Percentiles rank a stretch among this genome's conserved stretches.
Conservation (phyloP, 352 stramenopile genomes). For the Phytophthora tentaculata region DNA sequence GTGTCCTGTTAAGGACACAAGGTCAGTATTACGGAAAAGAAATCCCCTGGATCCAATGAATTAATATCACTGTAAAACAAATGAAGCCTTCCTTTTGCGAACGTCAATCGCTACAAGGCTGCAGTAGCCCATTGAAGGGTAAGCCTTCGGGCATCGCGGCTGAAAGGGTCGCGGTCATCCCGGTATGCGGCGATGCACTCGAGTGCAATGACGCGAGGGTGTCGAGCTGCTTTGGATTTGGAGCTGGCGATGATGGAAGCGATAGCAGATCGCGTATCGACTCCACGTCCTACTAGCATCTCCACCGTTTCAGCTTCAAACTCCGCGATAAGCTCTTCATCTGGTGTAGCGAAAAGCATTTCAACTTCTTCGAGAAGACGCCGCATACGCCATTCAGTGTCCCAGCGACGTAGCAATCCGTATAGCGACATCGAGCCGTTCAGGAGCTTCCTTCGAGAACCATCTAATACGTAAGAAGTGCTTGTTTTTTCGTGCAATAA, state of each 20-base stretch:
- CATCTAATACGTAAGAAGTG: background rate
- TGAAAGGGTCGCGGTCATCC: conserved; percentile 44
- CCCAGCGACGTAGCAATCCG: conserved; percentile 52
- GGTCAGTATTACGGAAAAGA: too few relatives aligned
- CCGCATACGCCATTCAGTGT: conserved; percentile 65
- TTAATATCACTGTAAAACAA: too few relatives aligned
- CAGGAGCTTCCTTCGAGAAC: conserved; percentile 40
- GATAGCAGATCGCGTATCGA: conserved; percentile 14
- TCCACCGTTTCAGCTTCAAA: conserved; percentile 53
- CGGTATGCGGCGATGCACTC: conserved; percentile 60
- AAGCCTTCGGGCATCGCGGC: conserved; percentile 39
- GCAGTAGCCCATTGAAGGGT: conserved; percentile 31
- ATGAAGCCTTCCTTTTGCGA: too few relatives aligned
- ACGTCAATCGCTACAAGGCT: too few relatives aligned
- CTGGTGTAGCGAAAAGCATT: conserved; percentile 38
- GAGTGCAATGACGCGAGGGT: conserved; percentile 57
- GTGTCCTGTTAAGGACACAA: too few relatives aligned
- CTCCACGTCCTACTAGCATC: conserved; percentile 17
- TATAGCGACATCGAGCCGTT: conserved; percentile 59
- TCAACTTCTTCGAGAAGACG: conserved; percentile 54
- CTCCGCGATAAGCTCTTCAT: conserved; percentile 50
- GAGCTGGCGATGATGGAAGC: conserved; percentile 17
- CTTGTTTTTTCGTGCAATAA: background rate
- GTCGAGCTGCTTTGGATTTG: conserved; percentile 39
- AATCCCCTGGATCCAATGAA: too few relatives aligned